Conservation (phyloP, 176 grass and related monocot species). For the Neostapfia colusana region DNA sequence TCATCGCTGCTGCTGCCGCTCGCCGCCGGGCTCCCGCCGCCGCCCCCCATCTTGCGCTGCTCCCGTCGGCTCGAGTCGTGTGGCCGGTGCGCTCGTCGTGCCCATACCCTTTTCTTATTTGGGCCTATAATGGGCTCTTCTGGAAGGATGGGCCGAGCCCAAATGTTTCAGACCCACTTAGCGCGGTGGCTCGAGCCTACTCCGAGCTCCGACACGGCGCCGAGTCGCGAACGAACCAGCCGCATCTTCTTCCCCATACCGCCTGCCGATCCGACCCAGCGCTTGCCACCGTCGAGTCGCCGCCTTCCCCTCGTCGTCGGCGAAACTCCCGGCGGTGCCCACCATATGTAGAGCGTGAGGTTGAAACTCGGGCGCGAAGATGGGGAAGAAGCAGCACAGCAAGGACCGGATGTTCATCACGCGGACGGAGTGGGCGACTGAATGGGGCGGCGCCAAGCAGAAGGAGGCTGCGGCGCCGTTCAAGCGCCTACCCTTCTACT, state of each 20-base stretch:
- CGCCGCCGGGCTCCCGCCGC: constrained; percentile 40
- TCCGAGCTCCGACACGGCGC: constrained; percentile 25
- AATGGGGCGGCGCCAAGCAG: constrained; percentile 94
- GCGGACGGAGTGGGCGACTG: constrained; percentile 88
- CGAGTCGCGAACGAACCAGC: constrained; percentile 17
- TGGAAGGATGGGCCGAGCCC: background rate
- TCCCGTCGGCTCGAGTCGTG: background rate
- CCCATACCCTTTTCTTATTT: background rate
- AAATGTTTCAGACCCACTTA: constrained; percentile 23
- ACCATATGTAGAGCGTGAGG: background rate
- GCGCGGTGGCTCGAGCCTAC: constrained; percentile 14
- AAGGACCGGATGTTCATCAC: constrained; percentile 99
- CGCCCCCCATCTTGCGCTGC: constrained; percentile 33
- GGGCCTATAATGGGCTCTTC: background rate
- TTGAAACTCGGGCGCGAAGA: constrained; percentile 19
- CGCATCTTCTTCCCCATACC: constrained; percentile 25
- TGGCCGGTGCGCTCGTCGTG: background rate
- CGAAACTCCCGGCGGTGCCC: background rate
- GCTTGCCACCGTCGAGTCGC: constrained; percentile 33
- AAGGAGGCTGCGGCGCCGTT: constrained; percentile 67
- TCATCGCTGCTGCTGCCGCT: constrained; percentile 72
- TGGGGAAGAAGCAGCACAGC: constrained; percentile 99
- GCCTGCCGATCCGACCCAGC: constrained; percentile 2
- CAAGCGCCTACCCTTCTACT: constrained; percentile 96
- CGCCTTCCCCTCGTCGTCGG: constrained; percentile 31